Conservation (phyloP, 2,329 filamentous ascomycete genomes). For the Biscogniauxia sp. region DNA sequence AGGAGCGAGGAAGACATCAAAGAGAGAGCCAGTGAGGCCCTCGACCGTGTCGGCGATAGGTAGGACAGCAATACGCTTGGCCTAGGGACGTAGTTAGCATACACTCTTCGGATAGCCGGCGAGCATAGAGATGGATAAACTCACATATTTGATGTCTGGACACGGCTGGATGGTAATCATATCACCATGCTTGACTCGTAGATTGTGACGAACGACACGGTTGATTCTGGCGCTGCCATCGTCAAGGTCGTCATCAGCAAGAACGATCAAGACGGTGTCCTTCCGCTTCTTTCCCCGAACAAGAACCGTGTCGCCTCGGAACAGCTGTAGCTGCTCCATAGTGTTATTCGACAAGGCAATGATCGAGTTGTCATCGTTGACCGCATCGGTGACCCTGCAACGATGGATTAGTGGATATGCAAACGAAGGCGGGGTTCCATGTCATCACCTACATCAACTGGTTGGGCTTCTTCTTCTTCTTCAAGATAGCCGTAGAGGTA, state of each 20-base stretch:
- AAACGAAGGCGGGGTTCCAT: neutral
- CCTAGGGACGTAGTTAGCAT: conserved; percentile 50
- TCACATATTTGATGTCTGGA: conserved; percentile 99
- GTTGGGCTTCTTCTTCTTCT: conserved; percentile 99
- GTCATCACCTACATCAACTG: conserved; percentile 76
- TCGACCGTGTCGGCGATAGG: conserved; percentile 98
- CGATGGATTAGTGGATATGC: conserved; percentile 14
- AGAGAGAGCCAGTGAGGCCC: conserved; percentile 94
- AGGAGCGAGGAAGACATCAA: conserved; percentile 97
- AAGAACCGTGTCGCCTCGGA: conserved; percentile 96
- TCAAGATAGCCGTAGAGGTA: conserved; percentile 91
- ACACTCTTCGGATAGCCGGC: neutral
- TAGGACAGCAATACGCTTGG: conserved; percentile 97
- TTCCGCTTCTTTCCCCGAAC: conserved; percentile 99
- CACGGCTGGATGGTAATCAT: conserved; percentile 96
- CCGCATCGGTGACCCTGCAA: conserved; percentile 89
- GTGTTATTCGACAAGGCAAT: conserved; percentile 97
- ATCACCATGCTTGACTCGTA: conserved; percentile 97
- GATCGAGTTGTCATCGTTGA: conserved; percentile 99
- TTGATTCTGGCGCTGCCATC: conserved; percentile 97
- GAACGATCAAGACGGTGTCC: conserved; percentile 95
- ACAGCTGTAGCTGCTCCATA: conserved; percentile 97
- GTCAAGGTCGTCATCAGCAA: conserved; percentile 96
- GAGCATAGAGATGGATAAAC: conserved; percentile 37
- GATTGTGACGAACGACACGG: conserved; percentile 96